A percentile compares a stretch with the other conserved stretches of the same genome.
Evolutionary conservation across 164 flowering plant genomes (phyloP).

Genomic region (Vitis riparia): DNA sequence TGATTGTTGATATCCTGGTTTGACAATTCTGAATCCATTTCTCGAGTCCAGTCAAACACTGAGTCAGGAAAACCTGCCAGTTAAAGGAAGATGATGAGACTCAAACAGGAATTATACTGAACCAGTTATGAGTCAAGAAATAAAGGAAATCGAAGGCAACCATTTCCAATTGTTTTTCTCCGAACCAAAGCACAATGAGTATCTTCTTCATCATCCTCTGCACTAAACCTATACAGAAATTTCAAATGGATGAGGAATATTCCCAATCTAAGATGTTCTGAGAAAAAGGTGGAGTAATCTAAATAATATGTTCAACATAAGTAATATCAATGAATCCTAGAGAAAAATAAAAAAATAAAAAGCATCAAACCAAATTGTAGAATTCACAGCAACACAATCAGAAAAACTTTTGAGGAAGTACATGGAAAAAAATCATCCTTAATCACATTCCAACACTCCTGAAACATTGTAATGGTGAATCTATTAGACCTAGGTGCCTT

Average conservation of each 20-base stretch:
- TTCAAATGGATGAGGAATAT: neutral
- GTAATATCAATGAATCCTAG: no score
- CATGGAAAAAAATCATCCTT: no score
- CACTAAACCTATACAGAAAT: conserved; percentile 62
- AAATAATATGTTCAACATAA: no score
- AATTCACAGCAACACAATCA: no score
- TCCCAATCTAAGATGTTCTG: no score
- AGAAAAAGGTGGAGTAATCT: no score
- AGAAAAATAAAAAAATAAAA: no score
- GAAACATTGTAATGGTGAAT: no score
- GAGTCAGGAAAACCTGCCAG: conserved; percentile 93
- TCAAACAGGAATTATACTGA: conserved; percentile 7
- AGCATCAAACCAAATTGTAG: no score
- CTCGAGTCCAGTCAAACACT: conserved; percentile 85
- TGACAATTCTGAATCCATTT: conserved; percentile 66
- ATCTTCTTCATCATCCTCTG: conserved; percentile 89
- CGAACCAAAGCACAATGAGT: conserved; percentile 50
- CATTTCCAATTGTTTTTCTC: conserved; percentile 97
- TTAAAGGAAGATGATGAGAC: conserved; percentile 6
- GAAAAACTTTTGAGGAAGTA: no score
- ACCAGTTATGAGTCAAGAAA: neutral
- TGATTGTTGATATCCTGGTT: conserved; percentile 48
- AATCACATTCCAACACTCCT: no score
- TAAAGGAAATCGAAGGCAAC: conserved; percentile 32
- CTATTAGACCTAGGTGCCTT: no score